Conservation (phyloP, 116 monocot genomes). For the Papilionanthe hybrid region DNA sequence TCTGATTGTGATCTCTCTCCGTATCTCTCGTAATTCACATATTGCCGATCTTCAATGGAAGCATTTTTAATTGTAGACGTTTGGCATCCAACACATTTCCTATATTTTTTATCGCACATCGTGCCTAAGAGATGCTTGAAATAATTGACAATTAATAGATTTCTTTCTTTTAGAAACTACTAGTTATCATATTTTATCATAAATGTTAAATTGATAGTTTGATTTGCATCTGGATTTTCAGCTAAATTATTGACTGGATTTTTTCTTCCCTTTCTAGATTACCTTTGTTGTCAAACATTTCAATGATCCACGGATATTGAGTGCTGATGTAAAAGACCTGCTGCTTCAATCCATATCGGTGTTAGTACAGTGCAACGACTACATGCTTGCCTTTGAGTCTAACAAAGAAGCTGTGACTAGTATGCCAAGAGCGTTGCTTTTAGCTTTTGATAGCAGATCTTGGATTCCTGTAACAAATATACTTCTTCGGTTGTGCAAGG, state of each 20-base stretch:
- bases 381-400: slow-evolving; percentile 68
- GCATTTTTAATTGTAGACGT: background rate
- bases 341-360: slow-evolving; percentile 90
- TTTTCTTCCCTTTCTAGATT: slow-evolving; percentile 34
- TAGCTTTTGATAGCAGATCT: slow-evolving; percentile 87
- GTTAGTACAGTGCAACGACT: slow-evolving; percentile 80
- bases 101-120: too few species aligned
- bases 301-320: slow-evolving; percentile 71
- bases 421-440: slow-evolving; percentile 70
- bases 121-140: background rate
- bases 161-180: background rate
- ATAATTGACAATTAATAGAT: background rate
- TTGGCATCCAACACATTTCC: background rate
- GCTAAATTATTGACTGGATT: background rate
- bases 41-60: background rate
- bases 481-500: slow-evolving; percentile 69
- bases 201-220: background rate
- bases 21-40: background rate
- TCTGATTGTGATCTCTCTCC: background rate
- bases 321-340: slow-evolving; percentile 82
- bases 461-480: slow-evolving; percentile 95
- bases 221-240: background rate
- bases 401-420: slow-evolving; percentile 72
- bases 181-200: slow-evolving; percentile 2
- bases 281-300: slow-evolving; percentile 89